Conservation (phyloP, 495 filamentous ascomycete genomes). For the Aspergillus heteromorphus region DNA sequence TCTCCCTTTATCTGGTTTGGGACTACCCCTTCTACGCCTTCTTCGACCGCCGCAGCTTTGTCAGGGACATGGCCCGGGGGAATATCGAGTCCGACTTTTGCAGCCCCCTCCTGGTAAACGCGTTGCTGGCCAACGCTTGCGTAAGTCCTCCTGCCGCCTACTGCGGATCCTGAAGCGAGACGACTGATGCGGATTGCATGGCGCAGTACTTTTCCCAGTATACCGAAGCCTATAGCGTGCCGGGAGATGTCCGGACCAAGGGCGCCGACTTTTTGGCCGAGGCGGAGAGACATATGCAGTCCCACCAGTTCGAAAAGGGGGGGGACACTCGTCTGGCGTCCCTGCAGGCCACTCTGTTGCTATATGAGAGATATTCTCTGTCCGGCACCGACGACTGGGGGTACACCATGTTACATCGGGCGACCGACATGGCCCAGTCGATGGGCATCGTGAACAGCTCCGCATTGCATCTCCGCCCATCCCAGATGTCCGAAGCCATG, state of each 20-base stretch:
- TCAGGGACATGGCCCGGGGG: conserved; percentile 28
- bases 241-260: conserved; percentile 26
- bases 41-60: conserved; percentile 31
- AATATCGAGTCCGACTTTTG: conserved; percentile 30
- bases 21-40: conserved; percentile 37
- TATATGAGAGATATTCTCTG: conserved; percentile 32
- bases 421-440: conserved; percentile 25
- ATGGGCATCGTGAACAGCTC: conserved; percentile 21
- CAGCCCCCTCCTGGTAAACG: conserved; percentile 42
- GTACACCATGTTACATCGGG: conserved; percentile 28
- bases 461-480: conserved; percentile 1
- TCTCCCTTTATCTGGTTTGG: conserved; percentile 46
- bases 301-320: conserved; percentile 16
- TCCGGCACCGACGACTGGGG: conserved; percentile 23
- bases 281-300: conserved; percentile 22
- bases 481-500: conserved; percentile 22
- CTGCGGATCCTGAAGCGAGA: background rate
- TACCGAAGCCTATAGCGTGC: conserved; percentile 22
- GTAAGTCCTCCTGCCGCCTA: conserved; percentile 9
- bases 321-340: conserved; percentile 19
- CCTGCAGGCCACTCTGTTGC: conserved; percentile 25
- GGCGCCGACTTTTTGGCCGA: conserved; percentile 26
- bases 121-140: conserved; percentile 36
- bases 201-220: conserved; percentile 27
- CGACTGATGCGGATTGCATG: background rate